phyloP scores from a whole-genome alignment of 2,329 filamentous ascomycete genomes.

The Ambrosiella cleistominuta region DNA sequence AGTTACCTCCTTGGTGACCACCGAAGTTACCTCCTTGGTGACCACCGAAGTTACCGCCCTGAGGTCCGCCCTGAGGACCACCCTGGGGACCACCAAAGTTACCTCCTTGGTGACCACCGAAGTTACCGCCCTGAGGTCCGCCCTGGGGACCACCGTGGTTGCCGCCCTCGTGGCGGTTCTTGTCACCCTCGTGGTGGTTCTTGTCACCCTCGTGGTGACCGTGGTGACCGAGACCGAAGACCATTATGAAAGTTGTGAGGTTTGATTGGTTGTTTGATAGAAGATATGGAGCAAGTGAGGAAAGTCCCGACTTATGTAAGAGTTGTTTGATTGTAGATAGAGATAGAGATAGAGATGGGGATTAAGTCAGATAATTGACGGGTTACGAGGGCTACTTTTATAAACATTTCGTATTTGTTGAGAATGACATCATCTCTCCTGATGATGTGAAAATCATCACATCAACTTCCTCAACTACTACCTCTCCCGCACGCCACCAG shows the following conservation, averaged over 20 bases:
- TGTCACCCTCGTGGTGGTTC: constrained; percentile 1
- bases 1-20: background rate
- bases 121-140: background rate
- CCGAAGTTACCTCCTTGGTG: background rate
- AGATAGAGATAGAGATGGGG: too few species aligned
- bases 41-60: background rate
- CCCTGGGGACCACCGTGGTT: background rate
- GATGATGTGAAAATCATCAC: too few species aligned
- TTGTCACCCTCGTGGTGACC: constrained; percentile 1
- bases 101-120: background rate
- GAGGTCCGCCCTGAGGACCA: background rate
- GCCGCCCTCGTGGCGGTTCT: background rate
- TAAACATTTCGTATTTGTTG: too few species aligned
- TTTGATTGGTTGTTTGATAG: background rate
- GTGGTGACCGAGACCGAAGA: constrained; percentile 10
- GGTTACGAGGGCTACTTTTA: too few species aligned
- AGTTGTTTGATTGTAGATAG: background rate
- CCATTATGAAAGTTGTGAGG: constrained; percentile 5
- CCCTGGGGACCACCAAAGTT: background rate
- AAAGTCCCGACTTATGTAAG: background rate
- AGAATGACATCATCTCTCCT: too few species aligned
- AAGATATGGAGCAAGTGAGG: background rate
- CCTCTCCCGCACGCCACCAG: too few species aligned
- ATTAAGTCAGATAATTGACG: too few species aligned
- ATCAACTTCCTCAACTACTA: too few species aligned